Percentiles rank a stretch among this genome's conserved stretches.
Evolutionary conservation across 306 rosid genomes (phyloP).

Genomic region (Astragalus membranaceus): DNA sequence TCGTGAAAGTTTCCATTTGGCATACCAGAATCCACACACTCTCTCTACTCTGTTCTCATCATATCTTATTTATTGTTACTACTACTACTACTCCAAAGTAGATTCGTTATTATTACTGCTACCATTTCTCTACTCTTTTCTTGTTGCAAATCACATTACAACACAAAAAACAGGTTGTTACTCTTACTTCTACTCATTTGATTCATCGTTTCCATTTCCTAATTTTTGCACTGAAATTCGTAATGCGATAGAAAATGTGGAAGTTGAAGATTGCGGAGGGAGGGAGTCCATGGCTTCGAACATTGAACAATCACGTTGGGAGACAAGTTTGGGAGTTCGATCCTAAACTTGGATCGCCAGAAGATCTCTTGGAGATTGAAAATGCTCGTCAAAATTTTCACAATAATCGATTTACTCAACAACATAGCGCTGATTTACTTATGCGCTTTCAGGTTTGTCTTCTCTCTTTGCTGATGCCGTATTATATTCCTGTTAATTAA

Average conservation of each 20-base stretch:
- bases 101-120: too few species aligned
- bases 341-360: constrained; percentile 43
- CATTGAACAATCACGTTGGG: constrained; percentile 57
- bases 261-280: constrained; percentile 79
- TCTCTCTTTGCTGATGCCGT: background rate
- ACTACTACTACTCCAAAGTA: background rate
- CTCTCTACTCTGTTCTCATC: background rate
- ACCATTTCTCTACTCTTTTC: background rate
- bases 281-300: constrained; percentile 61
- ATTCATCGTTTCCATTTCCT: background rate
- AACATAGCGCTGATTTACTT: constrained; percentile 75
- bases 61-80: too few species aligned
- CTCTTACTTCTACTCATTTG: background rate
- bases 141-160: background rate
- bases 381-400: constrained; percentile 39
- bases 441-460: constrained; percentile 68
- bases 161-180: background rate
- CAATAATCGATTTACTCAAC: constrained; percentile 41
- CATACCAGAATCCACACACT: background rate
- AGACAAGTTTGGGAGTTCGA: constrained; percentile 86
- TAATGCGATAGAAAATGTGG: constrained; percentile 50
- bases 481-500: background rate
- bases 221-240: background rate
- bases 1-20: background rate
- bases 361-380: constrained; percentile 43